Evolutionary conservation across 768 basidiomycete genomes (phyloP), one percentile per base, ranked within the genome.

Genomic region (Pleurotus eryngii): DNA sequence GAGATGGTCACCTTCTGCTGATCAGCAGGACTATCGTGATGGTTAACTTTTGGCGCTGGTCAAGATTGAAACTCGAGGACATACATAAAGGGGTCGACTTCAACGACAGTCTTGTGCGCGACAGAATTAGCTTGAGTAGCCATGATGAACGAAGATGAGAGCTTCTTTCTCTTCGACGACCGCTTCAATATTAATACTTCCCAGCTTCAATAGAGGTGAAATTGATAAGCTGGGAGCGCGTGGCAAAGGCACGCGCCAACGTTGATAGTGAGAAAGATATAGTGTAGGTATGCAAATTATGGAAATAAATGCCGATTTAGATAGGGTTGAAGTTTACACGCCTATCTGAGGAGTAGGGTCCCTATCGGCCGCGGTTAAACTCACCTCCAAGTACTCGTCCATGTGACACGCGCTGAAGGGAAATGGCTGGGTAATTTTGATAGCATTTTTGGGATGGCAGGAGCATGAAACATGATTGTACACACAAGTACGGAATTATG

Each of bases 51-150:
- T 46, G 12, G 35, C 17, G 15, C n/a, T 46, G 27, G 26, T 9
- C n/a, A 39, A 26, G 26, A 14, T 47, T 45, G 14, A 47, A 38
- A 17, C 27, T 59, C 27, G 12, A 30, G 14, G 42, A 63, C 83
- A 74, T 63, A 88, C 85, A 83, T 63, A 65, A 88, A 87, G 1
- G 88, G 87, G 65, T 90, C 86, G 50, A 88, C 78, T 69, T 80
- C 68, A 56, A 89, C 75, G 37, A 87, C 60, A 22, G 81, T 86
- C 8, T 82, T 83, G 63, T 85, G 79, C 6, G 82, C 67, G 15
- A 81, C 73, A 50, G 84, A 86, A 66, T 87, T 87, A 45, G 79
- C 81, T 64, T 70, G 68, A 40, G 84, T 87, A 15, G 85, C 85
- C 82, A 86, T 86, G 30, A 46, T 45, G 35, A 50, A 38, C 42